A percentile compares a stretch with the other conserved stretches of the same genome.
These are phyloP conservation scores for Tulasnella sp. DNA, from an alignment of 768 basidiomycete species.

Conservation along the genomic window DNA sequence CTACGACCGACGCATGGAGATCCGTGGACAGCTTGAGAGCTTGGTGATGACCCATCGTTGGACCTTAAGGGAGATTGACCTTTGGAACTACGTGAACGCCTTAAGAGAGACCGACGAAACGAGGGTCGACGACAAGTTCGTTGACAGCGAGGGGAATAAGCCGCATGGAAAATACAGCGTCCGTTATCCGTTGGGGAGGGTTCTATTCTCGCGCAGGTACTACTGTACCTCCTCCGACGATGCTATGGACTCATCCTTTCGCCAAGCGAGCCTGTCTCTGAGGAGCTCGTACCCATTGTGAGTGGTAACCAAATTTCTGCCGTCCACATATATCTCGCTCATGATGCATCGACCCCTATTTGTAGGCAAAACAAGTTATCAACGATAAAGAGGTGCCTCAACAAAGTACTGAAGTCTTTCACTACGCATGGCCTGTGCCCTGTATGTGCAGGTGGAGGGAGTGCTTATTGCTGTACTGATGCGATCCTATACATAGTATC, in stretches of 20 bases:
- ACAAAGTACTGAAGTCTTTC: conserved; percentile 91
- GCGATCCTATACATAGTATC: conserved; percentile 48
- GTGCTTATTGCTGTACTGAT: background rate
- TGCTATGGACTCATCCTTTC: conserved; percentile 96
- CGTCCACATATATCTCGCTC: no score
- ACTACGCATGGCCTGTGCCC: conserved; percentile 88
- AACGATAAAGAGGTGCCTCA: conserved; percentile 92
- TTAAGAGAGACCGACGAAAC: conserved; percentile 95
- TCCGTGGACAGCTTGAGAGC: conserved; percentile 81
- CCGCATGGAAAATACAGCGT: conserved; percentile 96
- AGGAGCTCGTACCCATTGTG: conserved; percentile 95
- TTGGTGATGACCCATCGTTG: conserved; percentile 92
- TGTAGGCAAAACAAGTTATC: conserved; percentile 95
- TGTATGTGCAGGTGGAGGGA: conserved; percentile 36
- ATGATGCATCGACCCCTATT: no score
- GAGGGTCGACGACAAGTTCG: conserved; percentile 94
- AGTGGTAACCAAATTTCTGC: no score
- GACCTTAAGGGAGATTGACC: conserved; percentile 89
- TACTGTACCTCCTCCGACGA: conserved; percentile 83
- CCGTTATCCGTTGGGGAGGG: conserved; percentile 30
- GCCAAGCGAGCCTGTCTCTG: conserved; percentile 92
- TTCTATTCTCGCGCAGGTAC: conserved; percentile 48
- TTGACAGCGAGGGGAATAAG: conserved; percentile 84
- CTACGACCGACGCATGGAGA: conserved; percentile 78
- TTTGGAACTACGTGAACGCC: conserved; percentile 88